These are phyloP conservation scores for Mycena latifolia DNA, from an alignment of 768 basidiomycete genomes.

Conservation along the genomic window DNA sequence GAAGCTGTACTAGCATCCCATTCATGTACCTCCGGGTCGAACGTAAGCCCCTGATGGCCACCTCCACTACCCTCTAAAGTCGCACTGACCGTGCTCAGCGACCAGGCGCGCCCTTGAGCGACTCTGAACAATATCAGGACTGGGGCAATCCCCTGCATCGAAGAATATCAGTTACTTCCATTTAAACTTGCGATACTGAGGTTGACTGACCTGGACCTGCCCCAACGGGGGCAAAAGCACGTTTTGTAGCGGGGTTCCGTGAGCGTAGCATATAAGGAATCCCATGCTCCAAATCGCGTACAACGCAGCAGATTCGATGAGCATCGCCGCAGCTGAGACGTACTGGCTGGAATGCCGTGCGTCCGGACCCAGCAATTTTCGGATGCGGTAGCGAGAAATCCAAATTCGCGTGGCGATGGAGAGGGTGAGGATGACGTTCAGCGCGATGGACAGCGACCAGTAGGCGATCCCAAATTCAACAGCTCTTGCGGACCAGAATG, in stretches of 20 bases:
- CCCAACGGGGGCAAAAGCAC: background rate
- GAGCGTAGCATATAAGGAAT: background rate
- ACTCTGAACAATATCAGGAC: background rate
- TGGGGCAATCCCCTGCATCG: background rate
- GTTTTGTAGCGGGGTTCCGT: background rate
- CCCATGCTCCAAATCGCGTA: background rate
- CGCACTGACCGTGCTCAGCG: background rate
- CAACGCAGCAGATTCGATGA: background rate
- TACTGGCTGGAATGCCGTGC: background rate
- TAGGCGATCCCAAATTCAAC: slow-evolving; percentile 40
- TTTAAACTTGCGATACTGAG: no score
- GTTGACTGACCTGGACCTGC: background rate
- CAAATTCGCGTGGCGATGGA: slow-evolving; percentile 47
- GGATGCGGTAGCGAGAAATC: slow-evolving; percentile 24
- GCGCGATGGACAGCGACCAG: slow-evolving; percentile 40
- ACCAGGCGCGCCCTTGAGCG: slow-evolving; percentile 1
- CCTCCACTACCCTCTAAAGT: no score
- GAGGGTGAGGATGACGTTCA: slow-evolving; percentile 49
- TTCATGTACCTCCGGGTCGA: no score
- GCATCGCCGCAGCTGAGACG: background rate
- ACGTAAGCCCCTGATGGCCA: no score
- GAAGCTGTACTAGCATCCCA: no score
- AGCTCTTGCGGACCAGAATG: slow-evolving; percentile 33
- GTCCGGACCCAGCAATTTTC: background rate
- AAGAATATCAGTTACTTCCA: no score